Evolutionary conservation across 2,329 filamentous ascomycete genomes (phyloP), one percentile per base, ranked within the genome.

Genomic region (Aspergillus brasiliensis): DNA sequence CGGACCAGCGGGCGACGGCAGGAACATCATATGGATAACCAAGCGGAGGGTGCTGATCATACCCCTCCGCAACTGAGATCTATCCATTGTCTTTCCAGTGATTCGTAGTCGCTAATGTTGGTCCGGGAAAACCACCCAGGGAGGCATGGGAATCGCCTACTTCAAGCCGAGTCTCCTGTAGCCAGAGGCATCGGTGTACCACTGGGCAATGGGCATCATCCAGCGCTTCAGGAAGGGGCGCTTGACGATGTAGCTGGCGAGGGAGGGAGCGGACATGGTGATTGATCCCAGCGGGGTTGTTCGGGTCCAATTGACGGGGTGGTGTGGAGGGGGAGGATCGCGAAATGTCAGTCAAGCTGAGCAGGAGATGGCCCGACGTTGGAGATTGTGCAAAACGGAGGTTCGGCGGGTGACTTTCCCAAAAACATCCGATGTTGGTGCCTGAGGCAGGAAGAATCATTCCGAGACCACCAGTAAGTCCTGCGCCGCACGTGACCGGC

Each of bases 161-260:
- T 85, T 91, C 81, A 97, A 84, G 74, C 94, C 94, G 74, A 97
- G 84, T 86, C 94, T 87, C 81, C 92, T 90, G 86, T 97, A 97
- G 77, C 94, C 94, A 71, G 93, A 86, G 72, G 92, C 90, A 77
- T 94, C 89, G 81, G 82, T 81, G 83, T 98, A 98, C 92, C 92
- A 97, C 74, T 88, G 86, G 79, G 93, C 86, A 67, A 97, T 76
- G 68, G 95, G 95, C 83, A 83, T 86, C 79, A 98, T 81, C 81
- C 90, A 84, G 71, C 84, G 88, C 79, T 83, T 82, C 75, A 98
- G 87, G 91, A 91, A 97, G 69, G 94, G 93, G 74, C 92, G 88
- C 84, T 90, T 90, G 76, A 87, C 76, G 75, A 97, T 86, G 76
- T 87, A 93, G 71, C 86, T 90, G 73, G 90, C 86, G 79, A 92